Evolutionary conservation across 768 basidiomycete genomes (phyloP), one percentile per base, ranked within the genome.

Genomic region (Suillus decipiens): DNA sequence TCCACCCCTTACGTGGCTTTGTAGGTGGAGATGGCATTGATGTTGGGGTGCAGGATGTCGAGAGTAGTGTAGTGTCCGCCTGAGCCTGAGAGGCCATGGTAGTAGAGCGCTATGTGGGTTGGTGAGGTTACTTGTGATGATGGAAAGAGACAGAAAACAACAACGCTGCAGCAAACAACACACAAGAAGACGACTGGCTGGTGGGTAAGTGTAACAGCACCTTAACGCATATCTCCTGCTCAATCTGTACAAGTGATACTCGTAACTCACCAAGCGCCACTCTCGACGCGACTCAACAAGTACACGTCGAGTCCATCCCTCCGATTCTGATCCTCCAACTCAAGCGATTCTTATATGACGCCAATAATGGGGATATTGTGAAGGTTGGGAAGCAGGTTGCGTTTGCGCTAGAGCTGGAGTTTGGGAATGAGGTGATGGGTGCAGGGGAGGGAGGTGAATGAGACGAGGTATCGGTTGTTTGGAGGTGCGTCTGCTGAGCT

Each of bases 21-120:
- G 64, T 61, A 7, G 58, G 53, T 11, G n/a, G n/a, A n/a, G n/a
- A n/a, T n/a, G 66, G 70, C 10, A 82, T 82, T 84, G 41, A 88
- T 81, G 66, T 84, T 84, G 3, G 89, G 90, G 68, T 93, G 89
- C 2, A 96, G 79, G 12, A 96, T 90, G 69, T 95, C 92, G 54
- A 96, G 85, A 2, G 96, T n/a, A n/a, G n/a, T 99, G 78, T 98
- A 99, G 76, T 98, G 96, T 1, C 96, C 96, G 3, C 95, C 95
- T 1, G 89, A 89, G 0, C 96, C 94, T 8, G 92, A 92, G 34
- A 82, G 79, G 2, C 96, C 96, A 67, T 99, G 96, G 73, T 99
- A 96, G 75, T 98, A 98, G 14, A 97, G 77, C 11, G 88, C 96
- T 50, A 9, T 12, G 7, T 14, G 47, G 6, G 11, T 45, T 11